Evolutionary conservation across 768 basidiomycete species (phyloP), one percentile per base, ranked within the genome.

Genomic region (Rhodotorula sphaerocarpa): DNA sequence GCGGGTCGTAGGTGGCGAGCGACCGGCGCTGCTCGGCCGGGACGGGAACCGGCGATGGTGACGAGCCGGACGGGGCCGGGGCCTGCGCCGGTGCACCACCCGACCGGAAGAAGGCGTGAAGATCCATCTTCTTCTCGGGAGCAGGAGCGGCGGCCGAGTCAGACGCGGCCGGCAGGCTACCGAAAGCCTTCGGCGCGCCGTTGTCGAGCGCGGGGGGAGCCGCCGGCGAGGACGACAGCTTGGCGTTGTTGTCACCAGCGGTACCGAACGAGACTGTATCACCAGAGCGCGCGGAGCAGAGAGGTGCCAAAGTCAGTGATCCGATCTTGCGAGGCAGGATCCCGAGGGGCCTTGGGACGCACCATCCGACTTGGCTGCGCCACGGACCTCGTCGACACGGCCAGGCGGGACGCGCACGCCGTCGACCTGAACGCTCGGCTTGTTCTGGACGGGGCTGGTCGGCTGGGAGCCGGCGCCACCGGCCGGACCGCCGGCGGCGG

Each of bases 31-130:
- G 36, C 36, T 69, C 56, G 28, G 14, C 42, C 20, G 52, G 62
- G 20, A 43, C 34, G 11, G 50, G 25, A 21, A 28, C 45, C 9
- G 45, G 45, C 23, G 48, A 47, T 11, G 45, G 12, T 16, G 57
- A 43, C 25, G 58, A 34, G 27, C 10, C 31, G 20, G 48, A 21
- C n/a, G 57, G 31, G 9, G 67, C 46, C 33, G 68, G 58, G 31
- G 18, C 20, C 20, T 7, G 15, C 4, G 48, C 30, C 28, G 48
- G 18, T 6, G 30, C 48, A 31, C 58, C 56, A 31, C 62, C 61
- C 27, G 50, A 42, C 27, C 61, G 66, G 70, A 69, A 70, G 63
- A 70, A 68, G 28, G 54, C 45, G 63, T 70, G 69, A 41, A 70
- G 45, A 55, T 70, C 61, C 45, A 69, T 39, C 21, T 59, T 51